Evolutionary conservation across 495 filamentous ascomycete genomes (phyloP).

Genomic region (Hyaloscypha variabilis): DNA sequence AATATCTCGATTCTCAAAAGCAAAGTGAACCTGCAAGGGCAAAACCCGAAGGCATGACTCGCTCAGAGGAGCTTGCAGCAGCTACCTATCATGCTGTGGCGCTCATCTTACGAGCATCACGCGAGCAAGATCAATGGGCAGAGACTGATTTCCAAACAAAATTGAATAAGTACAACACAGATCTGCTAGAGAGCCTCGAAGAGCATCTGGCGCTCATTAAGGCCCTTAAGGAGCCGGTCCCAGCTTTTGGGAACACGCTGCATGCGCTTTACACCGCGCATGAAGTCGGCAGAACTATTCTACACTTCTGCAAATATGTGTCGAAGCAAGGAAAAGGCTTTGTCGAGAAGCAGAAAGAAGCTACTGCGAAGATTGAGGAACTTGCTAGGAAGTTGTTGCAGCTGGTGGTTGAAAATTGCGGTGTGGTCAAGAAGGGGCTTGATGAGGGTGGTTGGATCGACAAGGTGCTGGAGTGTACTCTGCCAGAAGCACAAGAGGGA

Average conservation of each 20-base stretch:
- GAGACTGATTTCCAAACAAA: conserved; percentile 13
- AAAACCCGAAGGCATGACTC: conserved; percentile 13
- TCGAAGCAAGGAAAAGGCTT: conserved; percentile 10
- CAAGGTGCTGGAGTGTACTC: conserved; percentile 22
- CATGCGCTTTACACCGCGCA: conserved; percentile 27
- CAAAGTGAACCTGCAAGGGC: conserved; percentile 26
- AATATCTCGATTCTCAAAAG: conserved; percentile 36
- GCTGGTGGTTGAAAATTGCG: conserved; percentile 17
- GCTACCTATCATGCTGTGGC: conserved; percentile 33
- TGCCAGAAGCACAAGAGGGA: conserved; percentile 8
- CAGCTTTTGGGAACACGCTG: conserved; percentile 20
- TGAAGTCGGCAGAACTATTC: conserved; percentile 17
- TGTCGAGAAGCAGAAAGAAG: conserved; percentile 9
- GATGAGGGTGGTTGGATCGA: conserved; percentile 35
- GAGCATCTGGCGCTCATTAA: conserved; percentile 2
- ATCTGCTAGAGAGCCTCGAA: conserved; percentile 14
- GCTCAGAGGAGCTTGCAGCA: conserved; percentile 25
- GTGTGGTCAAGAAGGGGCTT: conserved; percentile 28
- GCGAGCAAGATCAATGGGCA: conserved; percentile 16
- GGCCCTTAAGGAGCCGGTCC: conserved; percentile 11
- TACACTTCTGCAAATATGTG: conserved; percentile 18
- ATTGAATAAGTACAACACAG: conserved; percentile 20
- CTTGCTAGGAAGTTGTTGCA: conserved; percentile 13
- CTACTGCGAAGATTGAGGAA: conserved; percentile 2
- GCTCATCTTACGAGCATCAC: conserved; percentile 22